Evolutionary conservation across 129 eudicot genomes (phyloP).

Genomic region (Flaveria trinervia): DNA sequence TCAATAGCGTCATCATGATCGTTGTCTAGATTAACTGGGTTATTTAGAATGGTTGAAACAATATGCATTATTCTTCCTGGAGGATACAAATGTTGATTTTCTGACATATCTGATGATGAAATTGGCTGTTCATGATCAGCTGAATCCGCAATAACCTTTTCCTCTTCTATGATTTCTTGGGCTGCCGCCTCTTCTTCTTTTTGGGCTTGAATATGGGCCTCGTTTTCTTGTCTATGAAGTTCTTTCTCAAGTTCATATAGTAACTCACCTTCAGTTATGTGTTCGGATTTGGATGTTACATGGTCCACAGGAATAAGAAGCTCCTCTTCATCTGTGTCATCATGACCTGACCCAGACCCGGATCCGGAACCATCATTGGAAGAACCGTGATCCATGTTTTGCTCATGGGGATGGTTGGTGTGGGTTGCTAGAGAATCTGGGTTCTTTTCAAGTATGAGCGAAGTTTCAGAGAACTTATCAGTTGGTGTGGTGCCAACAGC

Average conservation of each 20-base stretch:
- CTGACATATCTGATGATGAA: constrained; percentile 54
- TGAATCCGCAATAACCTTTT: constrained; percentile 65
- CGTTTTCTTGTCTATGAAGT: constrained; percentile 64
- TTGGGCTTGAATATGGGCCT: constrained; percentile 38
- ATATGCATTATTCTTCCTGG: constrained; percentile 96
- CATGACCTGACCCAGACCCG: constrained; percentile 44
- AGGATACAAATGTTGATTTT: constrained; percentile 68
- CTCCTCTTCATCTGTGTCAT: constrained; percentile 80
- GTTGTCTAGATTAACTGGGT: constrained; percentile 26
- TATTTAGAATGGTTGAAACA: constrained; percentile 43
- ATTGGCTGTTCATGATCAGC: constrained; percentile 61
- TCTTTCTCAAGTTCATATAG: constrained; percentile 90
- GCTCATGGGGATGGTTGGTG: constrained; percentile 26
- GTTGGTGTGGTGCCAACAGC: constrained; percentile 43
- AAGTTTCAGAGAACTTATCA: constrained; percentile 52
- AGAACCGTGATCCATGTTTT: constrained; percentile 41
- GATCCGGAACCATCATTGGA: constrained; percentile 42
- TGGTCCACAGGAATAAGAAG: constrained; percentile 55
- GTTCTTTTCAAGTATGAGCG: constrained; percentile 51
- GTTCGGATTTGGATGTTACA: constrained; percentile 54
- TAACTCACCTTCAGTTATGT: constrained; percentile 78
- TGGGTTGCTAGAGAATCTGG: constrained; percentile 47
- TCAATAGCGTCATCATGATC: constrained; percentile 29
- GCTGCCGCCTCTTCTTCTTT: constrained; percentile 87
- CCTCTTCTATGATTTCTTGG: constrained; percentile 79